Percentiles rank a stretch among this genome's conserved stretches.
Evolutionary conservation across 2,329 filamentous ascomycete genomes (phyloP).

Genomic region (Cladosporium sp.): DNA sequence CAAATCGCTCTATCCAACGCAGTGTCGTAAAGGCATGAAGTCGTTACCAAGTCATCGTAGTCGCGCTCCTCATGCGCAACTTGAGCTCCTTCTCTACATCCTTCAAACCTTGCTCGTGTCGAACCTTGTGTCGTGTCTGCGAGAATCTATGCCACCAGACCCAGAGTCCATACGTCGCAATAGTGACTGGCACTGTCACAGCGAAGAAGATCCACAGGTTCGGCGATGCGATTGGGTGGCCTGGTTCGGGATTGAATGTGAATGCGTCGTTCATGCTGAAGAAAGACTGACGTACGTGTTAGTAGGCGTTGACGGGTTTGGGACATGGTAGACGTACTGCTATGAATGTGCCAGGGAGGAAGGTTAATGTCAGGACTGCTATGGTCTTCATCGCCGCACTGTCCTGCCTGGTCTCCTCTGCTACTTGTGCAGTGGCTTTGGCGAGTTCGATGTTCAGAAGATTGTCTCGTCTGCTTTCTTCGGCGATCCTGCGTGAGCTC

Average conservation of each 20-base stretch:
- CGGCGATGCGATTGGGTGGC: constrained; percentile 25
- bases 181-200: constrained; percentile 30
- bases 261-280: constrained; percentile 32
- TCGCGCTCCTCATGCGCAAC: constrained; percentile 27
- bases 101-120: constrained; percentile 24
- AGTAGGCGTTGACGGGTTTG: not conserved
- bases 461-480: constrained; percentile 31
- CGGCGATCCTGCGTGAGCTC: constrained; percentile 31
- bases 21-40: constrained; percentile 1
- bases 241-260: constrained; percentile 21
- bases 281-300: constrained; percentile 23
- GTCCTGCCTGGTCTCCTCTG: constrained; percentile 32
- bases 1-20: not conserved
- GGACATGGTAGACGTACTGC: constrained; percentile 19
- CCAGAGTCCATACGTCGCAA: constrained; percentile 28
- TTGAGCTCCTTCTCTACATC: constrained; percentile 29
- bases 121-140: constrained; percentile 24
- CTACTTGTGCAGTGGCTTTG: constrained; percentile 31
- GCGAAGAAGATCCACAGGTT: constrained; percentile 32
- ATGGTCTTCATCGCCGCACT: constrained; percentile 45
- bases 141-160: constrained; percentile 26
- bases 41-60: constrained; percentile 22
- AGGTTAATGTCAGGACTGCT: constrained; percentile 41
- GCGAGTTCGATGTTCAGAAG: constrained; percentile 32
- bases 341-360: constrained; percentile 39